Evolutionary conservation across 1,284 basidiomycete species (phyloP).

Genomic region (Malassezia psittaci): DNA sequence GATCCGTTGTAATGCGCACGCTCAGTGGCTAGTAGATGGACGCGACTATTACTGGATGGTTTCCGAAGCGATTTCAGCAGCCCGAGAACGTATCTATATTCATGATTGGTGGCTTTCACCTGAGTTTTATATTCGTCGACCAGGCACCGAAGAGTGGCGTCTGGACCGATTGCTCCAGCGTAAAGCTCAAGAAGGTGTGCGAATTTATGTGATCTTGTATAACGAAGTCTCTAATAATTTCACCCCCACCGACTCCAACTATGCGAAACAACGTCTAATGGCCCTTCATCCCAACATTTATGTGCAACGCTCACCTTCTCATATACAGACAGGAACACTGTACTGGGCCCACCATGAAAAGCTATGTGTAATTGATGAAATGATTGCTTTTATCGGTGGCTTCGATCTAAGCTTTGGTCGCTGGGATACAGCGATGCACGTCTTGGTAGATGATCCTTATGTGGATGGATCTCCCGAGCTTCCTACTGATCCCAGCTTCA

Average conservation of each 20-base stretch:
- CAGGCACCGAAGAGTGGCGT: constrained; percentile 73
- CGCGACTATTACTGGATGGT: constrained; percentile 56
- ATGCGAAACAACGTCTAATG: constrained; percentile 79
- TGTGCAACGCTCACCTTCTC: constrained; percentile 91
- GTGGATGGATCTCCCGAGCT: constrained; percentile 13
- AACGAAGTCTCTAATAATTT: constrained; percentile 96
- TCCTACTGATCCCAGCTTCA: constrained; percentile 19
- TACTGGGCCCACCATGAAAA: constrained; percentile 96
- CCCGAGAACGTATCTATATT: constrained; percentile 59
- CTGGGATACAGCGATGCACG: constrained; percentile 81
- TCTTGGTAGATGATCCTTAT: constrained; percentile 51
- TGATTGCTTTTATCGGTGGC: constrained; percentile 96
- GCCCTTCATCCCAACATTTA: constrained; percentile 83
- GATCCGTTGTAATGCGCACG: constrained; percentile 79
- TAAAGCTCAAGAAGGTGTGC: constrained; percentile 91
- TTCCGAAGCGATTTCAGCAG: constrained; percentile 81
- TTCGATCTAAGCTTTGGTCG: constrained; percentile 64
- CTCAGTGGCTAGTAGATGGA: constrained; percentile 99
- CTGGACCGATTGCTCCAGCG: constrained; percentile 76
- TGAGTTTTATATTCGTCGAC: constrained; percentile 75
- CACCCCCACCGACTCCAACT: constrained; percentile 59
- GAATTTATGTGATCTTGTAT: constrained; percentile 75
- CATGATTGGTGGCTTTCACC: constrained; percentile 48
- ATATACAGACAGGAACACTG: constrained; percentile 93
- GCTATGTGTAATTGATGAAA: constrained; percentile 90